phyloP scores from a whole-genome alignment of 2,329 filamentous ascomycete species.

The Diaporthe citri region DNA sequence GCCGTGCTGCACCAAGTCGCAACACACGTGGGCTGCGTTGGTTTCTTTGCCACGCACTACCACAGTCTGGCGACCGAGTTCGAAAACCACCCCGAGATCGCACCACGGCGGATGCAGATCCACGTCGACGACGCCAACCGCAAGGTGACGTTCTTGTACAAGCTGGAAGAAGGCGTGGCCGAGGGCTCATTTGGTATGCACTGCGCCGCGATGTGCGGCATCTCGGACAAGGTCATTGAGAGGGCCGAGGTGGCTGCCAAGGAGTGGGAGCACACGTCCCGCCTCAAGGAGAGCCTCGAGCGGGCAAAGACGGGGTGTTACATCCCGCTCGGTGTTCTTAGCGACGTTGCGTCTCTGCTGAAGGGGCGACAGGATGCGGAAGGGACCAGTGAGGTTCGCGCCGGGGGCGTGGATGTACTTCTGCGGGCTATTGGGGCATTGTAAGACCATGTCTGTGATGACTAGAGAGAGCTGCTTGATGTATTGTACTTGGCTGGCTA shows the following conservation, averaged over 20 bases:
- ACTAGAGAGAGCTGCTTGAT: background rate
- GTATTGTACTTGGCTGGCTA: background rate
- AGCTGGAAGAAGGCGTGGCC: slow-evolving; percentile 91
- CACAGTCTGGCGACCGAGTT: slow-evolving; percentile 95
- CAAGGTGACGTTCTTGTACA: slow-evolving; percentile 96
- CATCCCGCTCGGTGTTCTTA: slow-evolving; percentile 86
- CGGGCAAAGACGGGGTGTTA: slow-evolving; percentile 83
- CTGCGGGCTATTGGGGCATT: slow-evolving; percentile 71
- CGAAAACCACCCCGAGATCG: slow-evolving; percentile 87
- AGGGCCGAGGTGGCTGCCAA: slow-evolving; percentile 88
- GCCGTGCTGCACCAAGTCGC: slow-evolving; percentile 97
- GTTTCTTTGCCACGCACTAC: slow-evolving; percentile 98
- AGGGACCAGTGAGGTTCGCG: slow-evolving; percentile 54
- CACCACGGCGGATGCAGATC: slow-evolving; percentile 91
- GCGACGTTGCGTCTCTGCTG: slow-evolving; percentile 85
- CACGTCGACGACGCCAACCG: slow-evolving; percentile 87
- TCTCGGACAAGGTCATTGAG: slow-evolving; percentile 84
- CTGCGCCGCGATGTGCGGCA: slow-evolving; percentile 98
- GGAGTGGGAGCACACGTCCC: slow-evolving; percentile 95
- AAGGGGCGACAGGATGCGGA: slow-evolving; percentile 62
- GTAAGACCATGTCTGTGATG: slow-evolving; percentile 47
- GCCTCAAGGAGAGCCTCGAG: slow-evolving; percentile 89
- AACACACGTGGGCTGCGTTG: slow-evolving; percentile 90
- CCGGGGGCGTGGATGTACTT: slow-evolving; percentile 70
- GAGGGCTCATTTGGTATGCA: slow-evolving; percentile 99